Evolutionary conservation across 306 rosid species (phyloP), one percentile per base, ranked within the genome.

Genomic region (Ceratonia siliqua): DNA sequence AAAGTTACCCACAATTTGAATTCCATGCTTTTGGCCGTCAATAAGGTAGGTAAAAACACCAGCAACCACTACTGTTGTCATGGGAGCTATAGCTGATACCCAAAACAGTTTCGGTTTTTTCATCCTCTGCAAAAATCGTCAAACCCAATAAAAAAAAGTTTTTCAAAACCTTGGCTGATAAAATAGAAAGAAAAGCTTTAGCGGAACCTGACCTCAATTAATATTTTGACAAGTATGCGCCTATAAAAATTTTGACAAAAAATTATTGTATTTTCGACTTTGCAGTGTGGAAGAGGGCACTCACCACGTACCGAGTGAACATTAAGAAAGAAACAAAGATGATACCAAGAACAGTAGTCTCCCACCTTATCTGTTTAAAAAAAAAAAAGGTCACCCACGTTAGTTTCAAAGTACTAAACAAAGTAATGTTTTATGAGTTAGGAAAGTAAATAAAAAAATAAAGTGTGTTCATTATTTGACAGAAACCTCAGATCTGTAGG

Each of bases 61-160:
- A 18, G 90, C 88, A 14, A 80, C 45, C 5, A 91, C 5, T 6
- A 94, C 86, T 2, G 84, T 79, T 28, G 81, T 35, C 85, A 94
- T 87, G 9, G 98, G 97, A 75, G 86, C 84, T 70, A 94, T 82
- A 0, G 98, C 98, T 1, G 94, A 81, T 17, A 91, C 90, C 96
- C 94, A 91, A 81, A 94, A 94, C 27, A 94, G 86, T 78, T 91
- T 85, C 58, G 91, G 91, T 1, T 58, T 91, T 67, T 5, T 88
- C 5, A 46, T 21, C 74, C 71, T 89, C 98, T 94, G 89, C n/a
- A 53, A 70, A 68, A 30, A 24, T 77, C 70, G 61, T 8, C 33
- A 62, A 68, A 25, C 43, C 12, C 5, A 48, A 64, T 46, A 73
- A 21, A 70, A 62, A 42, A 20, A 27, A 18, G 8, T 70, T 50